phyloP scores from a whole-genome alignment of 208 protist species.

The Acanthamoeba lenticulata region DNA sequence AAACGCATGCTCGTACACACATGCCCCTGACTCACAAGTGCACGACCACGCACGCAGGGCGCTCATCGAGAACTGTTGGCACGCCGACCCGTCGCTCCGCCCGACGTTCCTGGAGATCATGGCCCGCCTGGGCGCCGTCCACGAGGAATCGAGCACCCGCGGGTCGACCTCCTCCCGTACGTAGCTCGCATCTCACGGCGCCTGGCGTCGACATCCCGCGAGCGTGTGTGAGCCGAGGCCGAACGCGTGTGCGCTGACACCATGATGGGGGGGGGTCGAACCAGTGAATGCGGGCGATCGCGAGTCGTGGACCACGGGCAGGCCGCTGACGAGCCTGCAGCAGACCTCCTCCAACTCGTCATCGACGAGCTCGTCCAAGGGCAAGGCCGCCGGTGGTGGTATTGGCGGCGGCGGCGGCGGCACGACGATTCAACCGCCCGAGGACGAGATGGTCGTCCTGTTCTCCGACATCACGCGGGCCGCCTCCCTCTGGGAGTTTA shows the following conservation, averaged over 20 bases:
- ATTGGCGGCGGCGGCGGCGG: too few species aligned
- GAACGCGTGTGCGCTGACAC: too few species aligned
- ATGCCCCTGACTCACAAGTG: neutral
- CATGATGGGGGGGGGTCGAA: too few species aligned
- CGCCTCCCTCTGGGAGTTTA: conserved; percentile 9
- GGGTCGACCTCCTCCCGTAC: too few species aligned
- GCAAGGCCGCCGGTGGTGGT: neutral
- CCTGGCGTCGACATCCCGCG: too few species aligned
- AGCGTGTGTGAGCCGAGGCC: too few species aligned
- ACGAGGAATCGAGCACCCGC: neutral
- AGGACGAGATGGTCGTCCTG: neutral
- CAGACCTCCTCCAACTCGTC: too few species aligned
- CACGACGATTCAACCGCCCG: neutral
- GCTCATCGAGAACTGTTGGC: neutral
- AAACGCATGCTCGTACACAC: too few species aligned
- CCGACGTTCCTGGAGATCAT: conserved; percentile 40
- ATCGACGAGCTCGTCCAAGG: neutral
- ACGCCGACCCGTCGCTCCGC: neutral
- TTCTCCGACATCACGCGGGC: conserved; percentile 3
- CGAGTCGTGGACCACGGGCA: too few species aligned
- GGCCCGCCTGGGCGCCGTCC: neutral
- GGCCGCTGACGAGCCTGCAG: too few species aligned
- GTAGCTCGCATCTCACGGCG: too few species aligned
- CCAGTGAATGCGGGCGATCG: too few species aligned
- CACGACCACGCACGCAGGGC: neutral